Conservation (phyloP, 2,329 filamentous ascomycete genomes). For the Paraphoma chrysanthemicola region DNA sequence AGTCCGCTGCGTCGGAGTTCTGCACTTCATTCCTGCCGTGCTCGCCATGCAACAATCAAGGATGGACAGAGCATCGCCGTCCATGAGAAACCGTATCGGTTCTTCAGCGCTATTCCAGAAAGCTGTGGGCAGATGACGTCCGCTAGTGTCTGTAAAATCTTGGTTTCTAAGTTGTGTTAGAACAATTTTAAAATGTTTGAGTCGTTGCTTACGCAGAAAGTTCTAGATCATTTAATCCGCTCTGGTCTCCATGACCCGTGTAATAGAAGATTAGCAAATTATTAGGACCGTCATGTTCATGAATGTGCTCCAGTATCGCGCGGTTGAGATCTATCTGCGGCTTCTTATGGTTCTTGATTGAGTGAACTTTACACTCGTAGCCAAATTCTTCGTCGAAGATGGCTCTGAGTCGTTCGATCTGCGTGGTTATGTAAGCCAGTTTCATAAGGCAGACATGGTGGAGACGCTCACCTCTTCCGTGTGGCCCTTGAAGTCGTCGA, state of each 20-base stretch:
- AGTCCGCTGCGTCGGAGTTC: background rate
- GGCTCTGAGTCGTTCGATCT: constrained; percentile 8
- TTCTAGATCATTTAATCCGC: constrained; percentile 9
- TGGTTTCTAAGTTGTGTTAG: background rate
- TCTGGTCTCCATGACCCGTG: constrained; percentile 32
- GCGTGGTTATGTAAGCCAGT: background rate
- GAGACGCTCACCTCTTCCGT: background rate
- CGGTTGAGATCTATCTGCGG: background rate
- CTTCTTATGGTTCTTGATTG: constrained; percentile 6
- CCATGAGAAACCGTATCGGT: constrained; percentile 7
- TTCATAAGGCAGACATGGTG: no score
- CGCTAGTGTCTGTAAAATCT: background rate
- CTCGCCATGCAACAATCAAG: background rate
- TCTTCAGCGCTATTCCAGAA: constrained; percentile 6
- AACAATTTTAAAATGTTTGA: no score
- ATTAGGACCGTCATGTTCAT: constrained; percentile 20
- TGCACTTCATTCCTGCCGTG: background rate
- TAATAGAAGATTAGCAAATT: constrained; percentile 41
- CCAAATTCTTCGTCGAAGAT: constrained; percentile 14
- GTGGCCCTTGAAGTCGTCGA: background rate
- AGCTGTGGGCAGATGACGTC: background rate
- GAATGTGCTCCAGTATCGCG: constrained; percentile 22
- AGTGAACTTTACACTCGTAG: constrained; percentile 11
- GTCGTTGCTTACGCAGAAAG: constrained; percentile 30
- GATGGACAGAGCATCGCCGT: background rate